Evolutionary conservation across 306 rosid genomes (phyloP).

Genomic region (Potentilla sterilis): DNA sequence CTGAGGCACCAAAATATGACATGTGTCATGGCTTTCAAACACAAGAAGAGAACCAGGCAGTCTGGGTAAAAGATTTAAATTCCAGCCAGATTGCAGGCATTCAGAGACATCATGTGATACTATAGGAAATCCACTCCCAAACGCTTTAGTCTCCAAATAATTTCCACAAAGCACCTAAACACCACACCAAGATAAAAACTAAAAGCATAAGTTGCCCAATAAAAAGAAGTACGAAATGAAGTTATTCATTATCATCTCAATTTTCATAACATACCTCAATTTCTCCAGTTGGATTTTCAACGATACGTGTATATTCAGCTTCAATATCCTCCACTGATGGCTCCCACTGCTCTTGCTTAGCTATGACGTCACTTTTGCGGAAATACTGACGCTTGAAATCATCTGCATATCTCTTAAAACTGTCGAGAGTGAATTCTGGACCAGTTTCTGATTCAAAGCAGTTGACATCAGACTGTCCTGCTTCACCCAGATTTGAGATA

Average conservation of each 20-base stretch:
- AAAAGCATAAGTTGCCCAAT: constrained; percentile 20
- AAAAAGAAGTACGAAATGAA: constrained; percentile 26
- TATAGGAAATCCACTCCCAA: constrained; percentile 69
- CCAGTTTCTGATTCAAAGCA: constrained; percentile 39
- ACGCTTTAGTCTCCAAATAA: constrained; percentile 35
- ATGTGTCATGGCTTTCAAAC: constrained; percentile 58
- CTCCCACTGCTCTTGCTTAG: constrained; percentile 42
- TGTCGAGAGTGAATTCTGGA: constrained; percentile 55
- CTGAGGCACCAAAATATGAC: constrained; percentile 39
- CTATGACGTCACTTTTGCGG: constrained; percentile 26
- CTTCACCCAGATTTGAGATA: constrained; percentile 28
- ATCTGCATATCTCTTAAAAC: constrained; percentile 71
- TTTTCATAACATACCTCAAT: constrained; percentile 48
- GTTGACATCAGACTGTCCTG: constrained; percentile 26
- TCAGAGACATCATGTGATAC: constrained; percentile 41
- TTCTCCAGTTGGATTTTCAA: constrained; percentile 75
- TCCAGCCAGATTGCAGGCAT: constrained; percentile 71
- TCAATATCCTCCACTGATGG: constrained; percentile 72
- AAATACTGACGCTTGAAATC: constrained; percentile 71
- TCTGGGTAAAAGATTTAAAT: constrained; percentile 56
- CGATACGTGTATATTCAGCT: constrained; percentile 72
- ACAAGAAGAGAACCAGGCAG: constrained; percentile 77
- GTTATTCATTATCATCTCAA: constrained; percentile 13
- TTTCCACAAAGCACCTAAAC: constrained; percentile 60
- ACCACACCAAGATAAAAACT: constrained; percentile 29